Evolutionary conservation across 2,329 filamentous ascomycete species (phyloP).

Genomic region (Aureobasidium sp.): DNA sequence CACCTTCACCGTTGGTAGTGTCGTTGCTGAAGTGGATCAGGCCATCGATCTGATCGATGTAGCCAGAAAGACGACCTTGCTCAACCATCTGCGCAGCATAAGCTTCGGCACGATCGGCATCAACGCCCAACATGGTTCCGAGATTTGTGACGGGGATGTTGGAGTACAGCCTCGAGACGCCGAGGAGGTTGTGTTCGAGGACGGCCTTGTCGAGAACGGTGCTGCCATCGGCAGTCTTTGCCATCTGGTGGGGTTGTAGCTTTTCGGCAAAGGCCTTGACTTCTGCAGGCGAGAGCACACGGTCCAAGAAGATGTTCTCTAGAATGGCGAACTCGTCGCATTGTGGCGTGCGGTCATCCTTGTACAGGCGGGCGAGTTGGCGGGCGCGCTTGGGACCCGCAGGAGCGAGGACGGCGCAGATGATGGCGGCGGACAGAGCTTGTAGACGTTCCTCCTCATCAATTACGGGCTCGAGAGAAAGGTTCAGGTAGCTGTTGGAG

Average conservation of each 20-base stretch:
- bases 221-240: constrained; percentile 78
- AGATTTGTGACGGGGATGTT: constrained; percentile 56
- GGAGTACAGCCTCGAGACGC: constrained; percentile 55
- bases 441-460: constrained; percentile 79
- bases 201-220: constrained; percentile 91
- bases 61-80: constrained; percentile 76
- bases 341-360: constrained; percentile 73
- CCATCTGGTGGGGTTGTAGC: constrained; percentile 80
- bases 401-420: constrained; percentile 85
- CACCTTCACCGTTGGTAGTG: constrained; percentile 36
- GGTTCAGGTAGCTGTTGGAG: constrained; percentile 76
- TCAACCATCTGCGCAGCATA: constrained; percentile 95
- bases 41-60: constrained; percentile 88
- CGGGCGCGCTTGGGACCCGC: constrained; percentile 79
- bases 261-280: constrained; percentile 76
- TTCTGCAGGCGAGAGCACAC: constrained; percentile 71
- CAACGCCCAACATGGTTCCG: constrained; percentile 67
- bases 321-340: constrained; percentile 79
- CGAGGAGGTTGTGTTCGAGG: constrained; percentile 90
- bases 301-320: constrained; percentile 95
- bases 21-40: constrained; percentile 82
- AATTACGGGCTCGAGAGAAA: constrained; percentile 70
- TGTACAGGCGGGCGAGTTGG: constrained; percentile 76
- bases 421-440: constrained; percentile 78
- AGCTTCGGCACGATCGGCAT: constrained; percentile 74